phyloP scores from a whole-genome alignment of 306 rosid genomes.

The Crotalaria pallida region DNA sequence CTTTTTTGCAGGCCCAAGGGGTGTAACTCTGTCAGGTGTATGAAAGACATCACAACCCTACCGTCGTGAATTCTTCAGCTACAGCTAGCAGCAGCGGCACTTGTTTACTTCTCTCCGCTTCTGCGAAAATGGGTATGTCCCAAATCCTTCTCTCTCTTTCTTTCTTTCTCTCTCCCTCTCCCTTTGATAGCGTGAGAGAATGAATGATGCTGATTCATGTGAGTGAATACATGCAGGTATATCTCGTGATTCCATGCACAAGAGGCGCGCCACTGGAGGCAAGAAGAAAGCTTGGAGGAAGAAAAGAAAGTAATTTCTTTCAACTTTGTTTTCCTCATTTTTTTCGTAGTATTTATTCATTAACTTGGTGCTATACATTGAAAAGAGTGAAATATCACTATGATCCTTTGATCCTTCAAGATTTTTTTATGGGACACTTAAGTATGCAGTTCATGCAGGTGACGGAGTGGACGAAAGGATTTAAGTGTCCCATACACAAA shows the following conservation, averaged over 20 bases:
- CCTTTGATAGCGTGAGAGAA: neutral
- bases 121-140: slow-evolving; percentile 15
- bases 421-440: too few species aligned
- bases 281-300: too few species aligned
- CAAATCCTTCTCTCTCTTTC: neutral
- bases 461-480: too few species aligned
- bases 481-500: too few species aligned
- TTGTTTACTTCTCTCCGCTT: neutral
- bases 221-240: slow-evolving; percentile 36
- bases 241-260: slow-evolving; percentile 71
- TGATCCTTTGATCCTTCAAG: too few species aligned
- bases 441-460: too few species aligned
- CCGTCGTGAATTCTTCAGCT: neutral
- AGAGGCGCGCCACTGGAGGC: too few species aligned
- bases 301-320: slow-evolving; percentile 35
- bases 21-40: neutral
- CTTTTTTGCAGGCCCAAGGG: neutral
- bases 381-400: too few species aligned
- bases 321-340: neutral
- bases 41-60: slow-evolving; percentile 18
- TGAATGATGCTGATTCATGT: neutral
- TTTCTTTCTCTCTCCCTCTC: neutral
- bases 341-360: neutral
- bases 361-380: neutral
- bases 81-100: slow-evolving; percentile 2